These are phyloP conservation scores for Debaryomycetaceae sp. DNA, from an alignment of 1,139 yeast species.

Conservation along the genomic window DNA sequence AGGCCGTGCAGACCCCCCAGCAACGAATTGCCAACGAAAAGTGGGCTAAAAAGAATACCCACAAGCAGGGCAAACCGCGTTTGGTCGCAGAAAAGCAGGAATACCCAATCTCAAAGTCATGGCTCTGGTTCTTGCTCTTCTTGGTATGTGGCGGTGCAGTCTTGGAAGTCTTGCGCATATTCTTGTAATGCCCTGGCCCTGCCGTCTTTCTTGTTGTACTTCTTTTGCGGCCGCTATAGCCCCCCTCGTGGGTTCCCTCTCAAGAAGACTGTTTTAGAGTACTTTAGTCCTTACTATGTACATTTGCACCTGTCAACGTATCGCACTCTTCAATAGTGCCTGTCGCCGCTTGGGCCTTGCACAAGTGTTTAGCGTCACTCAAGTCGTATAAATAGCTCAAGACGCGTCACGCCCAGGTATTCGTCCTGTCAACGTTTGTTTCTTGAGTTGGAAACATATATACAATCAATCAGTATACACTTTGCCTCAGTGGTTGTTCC, in stretches of 20 bases:
- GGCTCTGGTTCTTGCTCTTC: constrained; percentile 56
- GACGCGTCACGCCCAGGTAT: too few species aligned
- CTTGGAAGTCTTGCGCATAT: constrained; percentile 50
- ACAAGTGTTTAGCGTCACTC: too few species aligned
- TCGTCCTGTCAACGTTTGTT: too few species aligned
- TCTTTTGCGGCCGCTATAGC: neutral
- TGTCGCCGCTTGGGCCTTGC: too few species aligned
- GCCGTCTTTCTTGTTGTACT: neutral
- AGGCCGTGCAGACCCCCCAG: constrained; percentile 63
- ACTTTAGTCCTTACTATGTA: constrained; percentile 1
- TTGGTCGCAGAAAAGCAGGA: constrained; percentile 21
- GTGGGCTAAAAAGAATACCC: constrained; percentile 64
- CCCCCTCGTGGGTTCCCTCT: constrained; percentile 1
- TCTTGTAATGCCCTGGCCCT: constrained; percentile 20
- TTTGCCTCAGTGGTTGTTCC: too few species aligned
- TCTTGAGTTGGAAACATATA: too few species aligned
- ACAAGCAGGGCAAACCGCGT: constrained; percentile 57
- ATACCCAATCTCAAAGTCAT: constrained; percentile 43
- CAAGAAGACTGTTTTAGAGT: constrained; percentile 4
- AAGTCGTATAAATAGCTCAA: too few species aligned
- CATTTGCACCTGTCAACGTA: too few species aligned
- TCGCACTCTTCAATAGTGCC: too few species aligned
- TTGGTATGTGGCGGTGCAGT: constrained; percentile 77
- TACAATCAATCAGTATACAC: too few species aligned
- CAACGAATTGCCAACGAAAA: constrained; percentile 79